Evolutionary conservation across 345 rosid species (phyloP), one percentile per base, ranked within the genome.

Genomic region (Gossypioides kirkii): DNA sequence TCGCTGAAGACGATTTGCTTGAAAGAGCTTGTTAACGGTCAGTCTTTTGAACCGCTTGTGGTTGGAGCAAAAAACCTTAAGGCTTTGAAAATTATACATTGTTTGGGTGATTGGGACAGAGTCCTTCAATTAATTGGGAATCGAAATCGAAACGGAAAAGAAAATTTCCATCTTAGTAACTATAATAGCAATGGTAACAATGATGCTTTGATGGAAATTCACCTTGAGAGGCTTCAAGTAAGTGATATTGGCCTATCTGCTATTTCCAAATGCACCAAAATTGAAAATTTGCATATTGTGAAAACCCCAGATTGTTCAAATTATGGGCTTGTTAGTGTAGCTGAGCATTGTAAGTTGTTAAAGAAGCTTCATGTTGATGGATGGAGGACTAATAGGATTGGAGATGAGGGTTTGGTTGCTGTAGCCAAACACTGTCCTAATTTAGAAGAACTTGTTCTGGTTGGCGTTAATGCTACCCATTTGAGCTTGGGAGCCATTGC

Each of bases 301-400:
- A 92, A 90, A 79, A 83, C 89, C 2, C 92, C 89, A 0, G 97
- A 94, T 23, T 94, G 95, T 74, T 84, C 97, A 3, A 86, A 94
- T 83, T 78, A 23, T 2, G 98, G 97, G 76, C 81, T 94, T 47
- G 66, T 71, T 73, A 42, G 59, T 45, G 84, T 94, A 1, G 98
- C 91, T 3, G 86, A 86, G 86, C 80, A 85, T 67, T 94, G 97
- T 75, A 87, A 70, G 82, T 69, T 74, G 46, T 73, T 94, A 47
- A 90, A 89, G 84, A 94, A 94, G 83, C 93, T 94, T 68, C 97
- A 90, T 71, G 82, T 94, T 36, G 95, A 94, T 76, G 98, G 97
- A 69, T 89, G 90, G 93, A 90, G 91, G 61, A 89, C 88, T 54
- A 86, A 92, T 74, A 86, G 83, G 82, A 92, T 94, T 10, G 97